Conservation (phyloP, 257 asterid genomes). For the Rehmannia glutinosa region DNA sequence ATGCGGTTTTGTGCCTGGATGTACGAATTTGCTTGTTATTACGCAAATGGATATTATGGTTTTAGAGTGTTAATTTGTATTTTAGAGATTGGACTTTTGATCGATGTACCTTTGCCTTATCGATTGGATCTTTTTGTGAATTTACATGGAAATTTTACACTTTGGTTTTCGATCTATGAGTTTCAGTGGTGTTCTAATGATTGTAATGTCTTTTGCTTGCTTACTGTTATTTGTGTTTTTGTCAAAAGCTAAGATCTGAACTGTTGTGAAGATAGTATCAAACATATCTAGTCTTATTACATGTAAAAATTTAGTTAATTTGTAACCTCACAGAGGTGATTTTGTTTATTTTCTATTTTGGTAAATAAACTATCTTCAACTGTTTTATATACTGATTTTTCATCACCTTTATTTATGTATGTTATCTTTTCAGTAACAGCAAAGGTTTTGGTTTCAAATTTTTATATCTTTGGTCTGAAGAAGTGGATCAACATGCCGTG, state of each 20-base stretch:
- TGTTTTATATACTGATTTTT: not conserved
- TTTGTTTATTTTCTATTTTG: not conserved
- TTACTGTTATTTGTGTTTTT: not conserved
- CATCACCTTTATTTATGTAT: no score
- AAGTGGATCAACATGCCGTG: slow-evolving; percentile 67
- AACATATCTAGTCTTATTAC: no score
- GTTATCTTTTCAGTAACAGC: slow-evolving; percentile 13
- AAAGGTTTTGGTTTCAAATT: slow-evolving; percentile 24
- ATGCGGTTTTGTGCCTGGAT: no score
- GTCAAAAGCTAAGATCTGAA: not conserved
- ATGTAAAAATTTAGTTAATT: not conserved
- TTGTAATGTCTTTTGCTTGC: not conserved
- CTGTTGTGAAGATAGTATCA: no score
- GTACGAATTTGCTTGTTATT: no score
- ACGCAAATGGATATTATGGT: not conserved
- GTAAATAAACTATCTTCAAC: not conserved
- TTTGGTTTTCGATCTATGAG: no score
- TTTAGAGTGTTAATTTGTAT: not conserved
- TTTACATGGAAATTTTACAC: no score
- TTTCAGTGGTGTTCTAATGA: no score
- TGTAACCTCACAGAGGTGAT: not conserved
- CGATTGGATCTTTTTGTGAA: not conserved
- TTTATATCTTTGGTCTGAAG: slow-evolving; percentile 28
- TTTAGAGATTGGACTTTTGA: not conserved
- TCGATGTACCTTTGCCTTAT: not conserved